Evolutionary conservation across 164 flowering plant species (phyloP).

Genomic region (Magnolia kwangsiensis): DNA sequence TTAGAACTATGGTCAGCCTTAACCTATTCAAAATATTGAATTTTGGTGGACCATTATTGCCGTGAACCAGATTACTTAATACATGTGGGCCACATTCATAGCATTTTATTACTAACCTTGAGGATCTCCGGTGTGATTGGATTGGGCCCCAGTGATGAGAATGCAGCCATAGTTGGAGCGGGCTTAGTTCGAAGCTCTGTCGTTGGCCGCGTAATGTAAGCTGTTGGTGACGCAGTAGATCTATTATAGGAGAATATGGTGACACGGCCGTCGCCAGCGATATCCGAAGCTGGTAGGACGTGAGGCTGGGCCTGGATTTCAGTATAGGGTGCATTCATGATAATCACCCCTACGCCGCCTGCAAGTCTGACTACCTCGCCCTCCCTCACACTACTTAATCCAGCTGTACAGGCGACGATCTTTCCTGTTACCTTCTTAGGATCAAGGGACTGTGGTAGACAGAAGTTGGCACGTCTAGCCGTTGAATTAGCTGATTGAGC

Average conservation of each 20-base stretch:
- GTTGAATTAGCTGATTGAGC: slow-evolving; percentile 34
- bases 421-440: slow-evolving; percentile 51
- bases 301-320: slow-evolving; percentile 39
- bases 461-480: slow-evolving; percentile 28
- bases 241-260: slow-evolving; percentile 39
- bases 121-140: slow-evolving; percentile 63
- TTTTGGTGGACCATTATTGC: too few relatives aligned
- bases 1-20: too few relatives aligned
- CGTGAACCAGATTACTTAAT: too few relatives aligned
- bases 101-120: slow-evolving; percentile 40
- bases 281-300: slow-evolving; percentile 47
- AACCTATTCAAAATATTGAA: too few relatives aligned
- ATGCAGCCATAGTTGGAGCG: slow-evolving; percentile 78
- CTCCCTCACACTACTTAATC: slow-evolving; percentile 39
- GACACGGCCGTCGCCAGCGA: slow-evolving; percentile 34
- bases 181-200: slow-evolving; percentile 47
- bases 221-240: slow-evolving; percentile 59
- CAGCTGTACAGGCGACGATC: slow-evolving; percentile 55
- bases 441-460: slow-evolving; percentile 39
- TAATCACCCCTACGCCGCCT: slow-evolving; percentile 60
- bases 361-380: slow-evolving; percentile 31
- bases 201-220: slow-evolving; percentile 39
- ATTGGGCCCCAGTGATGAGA: slow-evolving; percentile 81
- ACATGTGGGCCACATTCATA: too few relatives aligned
- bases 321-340: slow-evolving; percentile 26